phyloP scores from a whole-genome alignment of 1,139 yeast species.

The Nakaseomyces sp. region DNA sequence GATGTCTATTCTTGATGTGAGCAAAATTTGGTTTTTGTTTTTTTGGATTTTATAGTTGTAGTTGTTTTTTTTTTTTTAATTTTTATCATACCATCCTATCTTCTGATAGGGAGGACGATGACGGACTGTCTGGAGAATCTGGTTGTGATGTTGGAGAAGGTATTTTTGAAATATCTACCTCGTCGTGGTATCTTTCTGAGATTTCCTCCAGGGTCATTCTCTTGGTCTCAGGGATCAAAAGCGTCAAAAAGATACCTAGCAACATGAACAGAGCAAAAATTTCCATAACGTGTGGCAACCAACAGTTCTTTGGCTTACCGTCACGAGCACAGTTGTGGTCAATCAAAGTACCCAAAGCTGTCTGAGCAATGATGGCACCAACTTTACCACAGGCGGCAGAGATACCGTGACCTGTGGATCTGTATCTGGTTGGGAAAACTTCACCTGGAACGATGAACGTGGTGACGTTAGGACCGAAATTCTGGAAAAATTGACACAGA shows the following conservation, averaged over 20 bases:
- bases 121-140: background rate
- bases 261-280: slow-evolving; percentile 88
- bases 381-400: slow-evolving; percentile 94
- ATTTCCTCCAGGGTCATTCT: slow-evolving; percentile 80
- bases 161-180: slow-evolving; percentile 37
- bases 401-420: slow-evolving; percentile 97
- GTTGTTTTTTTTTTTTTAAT: background rate
- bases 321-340: slow-evolving; percentile 63
- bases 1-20: too few species aligned
- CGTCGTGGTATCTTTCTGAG: slow-evolving; percentile 70
- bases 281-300: slow-evolving; percentile 85
- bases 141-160: slow-evolving; percentile 1
- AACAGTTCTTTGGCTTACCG: slow-evolving; percentile 48
- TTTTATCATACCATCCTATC: background rate
- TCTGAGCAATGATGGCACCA: slow-evolving; percentile 95
- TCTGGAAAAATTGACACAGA: slow-evolving; percentile 74
- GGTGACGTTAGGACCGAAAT: slow-evolving; percentile 92
- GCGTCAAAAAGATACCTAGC: slow-evolving; percentile 54
- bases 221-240: slow-evolving; percentile 81
- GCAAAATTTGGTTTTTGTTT: background rate
- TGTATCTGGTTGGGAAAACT: slow-evolving; percentile 91
- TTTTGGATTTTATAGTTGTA: background rate
- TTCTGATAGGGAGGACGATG: slow-evolving; percentile 1
- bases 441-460: slow-evolving; percentile 96
- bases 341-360: slow-evolving; percentile 76